A percentile compares a stretch with the other conserved stretches of the same genome.
Evolutionary conservation across 2,329 filamentous ascomycete species (phyloP).

Genomic region (Aschersonia sp.): DNA sequence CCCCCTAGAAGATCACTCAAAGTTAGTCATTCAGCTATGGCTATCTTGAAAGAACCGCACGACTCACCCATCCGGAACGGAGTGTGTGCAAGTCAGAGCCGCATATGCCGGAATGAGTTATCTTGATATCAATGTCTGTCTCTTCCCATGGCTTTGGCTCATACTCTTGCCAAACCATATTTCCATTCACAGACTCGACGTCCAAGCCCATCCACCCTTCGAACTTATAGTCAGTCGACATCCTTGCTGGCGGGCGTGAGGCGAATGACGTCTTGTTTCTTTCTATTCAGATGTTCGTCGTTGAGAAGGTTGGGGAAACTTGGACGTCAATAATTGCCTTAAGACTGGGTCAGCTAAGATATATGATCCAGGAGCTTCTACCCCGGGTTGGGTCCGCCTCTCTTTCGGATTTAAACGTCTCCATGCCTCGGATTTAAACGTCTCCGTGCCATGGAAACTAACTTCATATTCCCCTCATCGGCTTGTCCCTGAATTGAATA

Average conservation of each 20-base stretch:
- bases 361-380: background rate
- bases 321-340: too few relatives aligned
- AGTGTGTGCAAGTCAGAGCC: conserved; percentile 47
- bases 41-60: background rate
- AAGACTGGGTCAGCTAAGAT: background rate
- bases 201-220: conserved; percentile 35
- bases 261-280: background rate
- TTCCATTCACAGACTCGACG: conserved; percentile 26
- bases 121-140: conserved; percentile 48
- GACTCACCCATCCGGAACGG: conserved; percentile 34
- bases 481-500: background rate
- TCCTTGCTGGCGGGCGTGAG: background rate
- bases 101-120: conserved; percentile 54
- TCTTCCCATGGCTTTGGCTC: conserved; percentile 54
- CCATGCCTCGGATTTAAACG: background rate
- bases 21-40: background rate
- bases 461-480: background rate
- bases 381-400: background rate
- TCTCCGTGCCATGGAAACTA: too few relatives aligned
- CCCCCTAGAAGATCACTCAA: background rate
- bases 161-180: conserved; percentile 40
- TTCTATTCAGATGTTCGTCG: background rate
- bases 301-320: too few relatives aligned
- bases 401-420: background rate
- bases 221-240: conserved; percentile 27